Conservation (phyloP, 768 basidiomycete species). For the Paxillus ammoniavirescens region DNA sequence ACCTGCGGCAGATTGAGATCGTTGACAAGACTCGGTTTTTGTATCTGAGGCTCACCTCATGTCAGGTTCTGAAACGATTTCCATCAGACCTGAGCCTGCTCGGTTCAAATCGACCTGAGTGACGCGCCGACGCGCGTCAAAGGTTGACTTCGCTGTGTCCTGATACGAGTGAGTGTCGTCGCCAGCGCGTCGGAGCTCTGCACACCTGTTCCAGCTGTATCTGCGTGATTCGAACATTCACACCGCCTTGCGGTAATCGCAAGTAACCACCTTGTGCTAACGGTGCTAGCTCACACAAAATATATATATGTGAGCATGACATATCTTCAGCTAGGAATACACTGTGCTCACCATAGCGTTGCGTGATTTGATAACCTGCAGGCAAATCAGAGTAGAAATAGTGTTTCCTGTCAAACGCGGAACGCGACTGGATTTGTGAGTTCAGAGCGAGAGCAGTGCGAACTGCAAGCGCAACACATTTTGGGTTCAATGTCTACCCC, state of each 20-base stretch:
- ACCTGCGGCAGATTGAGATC: constrained; percentile 32
- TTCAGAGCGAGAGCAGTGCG: constrained; percentile 79
- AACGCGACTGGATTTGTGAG: constrained; percentile 60
- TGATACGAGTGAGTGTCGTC: constrained; percentile 28
- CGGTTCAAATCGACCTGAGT: constrained; percentile 85
- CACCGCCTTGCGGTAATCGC: constrained; percentile 36
- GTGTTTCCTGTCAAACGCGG: constrained; percentile 94
- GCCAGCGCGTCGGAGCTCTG: neutral
- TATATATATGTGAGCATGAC: neutral
- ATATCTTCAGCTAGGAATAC: neutral
- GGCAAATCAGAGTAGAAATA: constrained; percentile 97
- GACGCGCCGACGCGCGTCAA: constrained; percentile 45
- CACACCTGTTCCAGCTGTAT: constrained; percentile 93
- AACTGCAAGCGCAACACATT: constrained; percentile 76
- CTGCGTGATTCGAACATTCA: constrained; percentile 81
- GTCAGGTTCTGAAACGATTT: constrained; percentile 95
- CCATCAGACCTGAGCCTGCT: constrained; percentile 87
- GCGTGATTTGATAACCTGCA: constrained; percentile 95
- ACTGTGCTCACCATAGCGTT: constrained; percentile 71
- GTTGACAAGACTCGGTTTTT: neutral
- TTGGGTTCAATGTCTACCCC: constrained; percentile 55
- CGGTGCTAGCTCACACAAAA: constrained; percentile 53
- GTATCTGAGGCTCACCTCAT: constrained; percentile 47
- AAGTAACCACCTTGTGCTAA: constrained; percentile 70
- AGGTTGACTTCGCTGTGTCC: constrained; percentile 91